Base-by-base conservation (phyloP, 1,284 basidiomycete species). In the Puccinia coronata region DNA sequence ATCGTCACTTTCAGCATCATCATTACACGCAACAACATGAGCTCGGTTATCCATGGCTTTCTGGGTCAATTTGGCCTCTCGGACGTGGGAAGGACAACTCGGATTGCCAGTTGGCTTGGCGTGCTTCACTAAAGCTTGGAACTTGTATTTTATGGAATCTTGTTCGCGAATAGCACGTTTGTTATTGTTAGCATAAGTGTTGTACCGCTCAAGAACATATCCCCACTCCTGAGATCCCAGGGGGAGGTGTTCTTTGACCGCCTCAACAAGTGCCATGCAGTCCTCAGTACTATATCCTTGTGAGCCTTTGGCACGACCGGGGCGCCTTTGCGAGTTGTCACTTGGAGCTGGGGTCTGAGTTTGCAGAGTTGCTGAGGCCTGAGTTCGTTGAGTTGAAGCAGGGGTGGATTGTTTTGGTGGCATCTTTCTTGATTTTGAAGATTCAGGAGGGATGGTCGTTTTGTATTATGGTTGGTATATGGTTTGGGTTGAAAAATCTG, bases 21-120 rank as follows among this genome's bases (percentile, higher is more conserved):
- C 43, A 43, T 16, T 43, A 43, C 43, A 16, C n/a, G n/a, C n/a
- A n/a, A n/a, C n/a, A n/a, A n/a, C n/a, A n/a, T 39, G 31, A 16
- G 61, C 61, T 39, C 39, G 36, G 2, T 14, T n/a, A 36, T 43
- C 12, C 9, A 67, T 67, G 1, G 31, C 4, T 14, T 34, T 36
- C 16, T 67, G 20, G 20, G n/a, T 34, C 2, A 31, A 23, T 18
- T 70, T 70, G 0, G 67, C 67, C 25, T 70, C 43, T 14, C 67
- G 43, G 9, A 70, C 43, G 5, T 49, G 9, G 2, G 2, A 1
- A 2, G 43, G 25, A 18, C 28, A 53, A 2, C 1, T 8, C 1
- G 69, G n/a, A 34, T 71, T 28, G 23, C 69, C 69, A 8, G 69
- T 71, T 34, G 69, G 69, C 16, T 71, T 71, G 14, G 28, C 16